A percentile compares a stretch with the other conserved stretches of the same genome.
Conservation (phyloP, 208 protist genomes). For the Angomonas deanei region DNA sequence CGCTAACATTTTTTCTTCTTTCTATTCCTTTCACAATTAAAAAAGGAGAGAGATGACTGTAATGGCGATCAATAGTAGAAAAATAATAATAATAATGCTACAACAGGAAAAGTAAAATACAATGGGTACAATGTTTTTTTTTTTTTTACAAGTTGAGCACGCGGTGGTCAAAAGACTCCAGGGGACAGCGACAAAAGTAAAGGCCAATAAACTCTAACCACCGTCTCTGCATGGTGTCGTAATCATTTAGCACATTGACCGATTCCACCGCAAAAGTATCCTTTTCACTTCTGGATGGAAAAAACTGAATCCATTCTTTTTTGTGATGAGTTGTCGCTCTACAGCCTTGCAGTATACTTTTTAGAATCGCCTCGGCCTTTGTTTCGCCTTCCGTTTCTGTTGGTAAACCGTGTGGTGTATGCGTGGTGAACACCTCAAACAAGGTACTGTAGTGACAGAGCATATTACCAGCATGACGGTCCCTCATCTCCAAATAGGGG, state of each 20-base stretch:
- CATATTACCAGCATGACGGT: slow-evolving; percentile 10
- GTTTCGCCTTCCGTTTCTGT: not conserved
- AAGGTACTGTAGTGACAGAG: not conserved
- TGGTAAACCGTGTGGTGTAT: not conserved
- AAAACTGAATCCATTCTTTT: too few relatives aligned
- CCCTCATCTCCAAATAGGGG: slow-evolving; percentile 32
- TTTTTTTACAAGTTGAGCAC: too few relatives aligned
- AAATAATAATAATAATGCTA: not conserved
- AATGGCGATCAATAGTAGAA: slow-evolving; percentile 9
- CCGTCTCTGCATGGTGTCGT: too few relatives aligned
- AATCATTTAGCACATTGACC: too few relatives aligned
- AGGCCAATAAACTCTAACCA: slow-evolving; percentile 7
- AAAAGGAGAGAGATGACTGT: too few relatives aligned
- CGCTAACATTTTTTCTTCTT: slow-evolving; percentile 46
- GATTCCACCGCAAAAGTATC: not conserved
- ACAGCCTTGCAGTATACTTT: not conserved
- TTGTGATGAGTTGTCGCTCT: too few relatives aligned
- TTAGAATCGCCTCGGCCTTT: not conserved
- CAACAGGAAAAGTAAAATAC: too few relatives aligned
- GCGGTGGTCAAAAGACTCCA: slow-evolving; percentile 12
- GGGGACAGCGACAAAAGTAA: not conserved
- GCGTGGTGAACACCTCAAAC: not conserved
- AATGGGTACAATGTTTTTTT: too few relatives aligned
- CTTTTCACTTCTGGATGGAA: not conserved
- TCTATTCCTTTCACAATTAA: slow-evolving; percentile 1